phyloP scores from a whole-genome alignment of 2,329 filamentous ascomycete genomes.

The Monilinia vaccinii-corymbosi region DNA sequence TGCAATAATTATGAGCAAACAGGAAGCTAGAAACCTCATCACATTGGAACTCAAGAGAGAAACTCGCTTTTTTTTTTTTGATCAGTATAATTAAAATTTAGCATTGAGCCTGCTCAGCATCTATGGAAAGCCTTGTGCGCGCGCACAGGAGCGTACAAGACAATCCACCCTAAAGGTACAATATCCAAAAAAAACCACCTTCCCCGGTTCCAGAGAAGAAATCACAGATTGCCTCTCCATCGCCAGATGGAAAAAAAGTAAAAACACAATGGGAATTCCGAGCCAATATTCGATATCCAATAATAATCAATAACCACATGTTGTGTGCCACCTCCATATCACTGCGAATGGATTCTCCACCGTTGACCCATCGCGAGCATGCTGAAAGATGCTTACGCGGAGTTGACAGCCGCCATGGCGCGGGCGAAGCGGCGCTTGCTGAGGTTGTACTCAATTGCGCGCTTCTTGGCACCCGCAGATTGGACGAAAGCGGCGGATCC shows the following conservation, averaged over 20 bases:
- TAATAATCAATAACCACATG: conserved; percentile 1
- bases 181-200: neutral
- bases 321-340: neutral
- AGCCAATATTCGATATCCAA: neutral
- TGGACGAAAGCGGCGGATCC: conserved; percentile 59
- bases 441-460: conserved; percentile 46
- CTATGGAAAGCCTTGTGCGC: neutral
- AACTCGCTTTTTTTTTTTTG: neutral
- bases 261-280: conserved; percentile 3
- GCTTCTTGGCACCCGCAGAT: conserved; percentile 47
- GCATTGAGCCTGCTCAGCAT: conserved; percentile 3
- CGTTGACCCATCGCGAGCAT: neutral
- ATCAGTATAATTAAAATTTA: conserved; percentile 10
- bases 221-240: conserved; percentile 4
- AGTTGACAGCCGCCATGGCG: conserved; percentile 13
- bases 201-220: neutral
- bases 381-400: conserved; percentile 16
- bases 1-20: neutral
- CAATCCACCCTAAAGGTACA: conserved; percentile 1
- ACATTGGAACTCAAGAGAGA: neutral
- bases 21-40: neutral
- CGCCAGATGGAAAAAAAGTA: neutral
- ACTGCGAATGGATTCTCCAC: neutral
- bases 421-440: conserved; percentile 31
- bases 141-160: neutral